A percentile compares a stretch with the other conserved stretches of the same genome.
Conservation (phyloP, 2,329 filamentous ascomycete genomes). For the Cercospora sp. region DNA sequence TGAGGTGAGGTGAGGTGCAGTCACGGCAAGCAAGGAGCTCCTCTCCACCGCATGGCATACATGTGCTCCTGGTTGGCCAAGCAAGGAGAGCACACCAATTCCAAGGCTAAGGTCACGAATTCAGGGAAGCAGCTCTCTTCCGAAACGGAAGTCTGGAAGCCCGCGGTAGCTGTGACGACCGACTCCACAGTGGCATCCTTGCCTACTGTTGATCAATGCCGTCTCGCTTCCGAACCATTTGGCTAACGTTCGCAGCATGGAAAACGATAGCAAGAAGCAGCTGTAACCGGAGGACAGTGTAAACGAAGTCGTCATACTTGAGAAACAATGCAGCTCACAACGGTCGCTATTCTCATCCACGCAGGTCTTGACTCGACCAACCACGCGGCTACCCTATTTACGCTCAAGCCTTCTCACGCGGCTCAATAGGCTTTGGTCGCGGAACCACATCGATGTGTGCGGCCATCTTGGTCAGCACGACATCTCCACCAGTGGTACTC, state of each 20-base stretch:
- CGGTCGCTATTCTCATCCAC: background rate
- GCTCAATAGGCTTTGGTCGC: slow-evolving; percentile 22
- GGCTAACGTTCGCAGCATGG: background rate
- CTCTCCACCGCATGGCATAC: background rate
- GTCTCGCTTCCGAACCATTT: background rate
- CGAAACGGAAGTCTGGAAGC: background rate
- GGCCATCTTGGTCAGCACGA: slow-evolving; percentile 29
- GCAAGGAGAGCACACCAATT: slow-evolving; percentile 13
- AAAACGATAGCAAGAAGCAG: background rate
- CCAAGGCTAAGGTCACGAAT: background rate
- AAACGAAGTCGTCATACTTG: background rate
- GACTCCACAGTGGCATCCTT: background rate
- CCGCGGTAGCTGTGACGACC: background rate
- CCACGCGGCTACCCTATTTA: background rate
- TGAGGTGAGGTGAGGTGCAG: slow-evolving; percentile 5
- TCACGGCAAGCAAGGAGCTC: slow-evolving; percentile 6
- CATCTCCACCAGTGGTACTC: slow-evolving; percentile 34
- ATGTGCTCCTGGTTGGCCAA: background rate
- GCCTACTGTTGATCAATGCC: background rate
- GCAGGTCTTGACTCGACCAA: background rate
- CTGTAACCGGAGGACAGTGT: background rate
- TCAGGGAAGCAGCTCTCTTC: background rate
- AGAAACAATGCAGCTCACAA: background rate
- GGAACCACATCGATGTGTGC: slow-evolving; percentile 20
- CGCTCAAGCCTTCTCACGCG: slow-evolving; percentile 9